phyloP scores from a whole-genome alignment of 2,329 filamentous ascomycete species.

The Fusarium clavum region DNA sequence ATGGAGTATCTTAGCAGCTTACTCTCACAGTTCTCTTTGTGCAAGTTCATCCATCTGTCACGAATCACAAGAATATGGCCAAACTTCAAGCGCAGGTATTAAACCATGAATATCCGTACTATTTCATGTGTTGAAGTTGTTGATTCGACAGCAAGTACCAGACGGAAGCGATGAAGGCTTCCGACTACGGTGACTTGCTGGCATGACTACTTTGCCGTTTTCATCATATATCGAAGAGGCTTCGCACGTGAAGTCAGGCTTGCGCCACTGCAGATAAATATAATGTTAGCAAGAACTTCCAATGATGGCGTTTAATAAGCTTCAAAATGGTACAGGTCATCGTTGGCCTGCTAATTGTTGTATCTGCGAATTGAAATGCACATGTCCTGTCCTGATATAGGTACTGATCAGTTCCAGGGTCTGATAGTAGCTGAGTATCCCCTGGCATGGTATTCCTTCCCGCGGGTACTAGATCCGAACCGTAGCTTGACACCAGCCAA shows the following conservation, averaged over 20 bases:
- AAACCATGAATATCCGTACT: constrained; percentile 8
- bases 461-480: not conserved
- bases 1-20: no score
- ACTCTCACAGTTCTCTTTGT: no score
- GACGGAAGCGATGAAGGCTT: not conserved
- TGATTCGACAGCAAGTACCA: constrained; percentile 1
- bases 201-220: constrained; percentile 1
- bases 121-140: not conserved
- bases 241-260: not conserved
- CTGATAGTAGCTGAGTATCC: not conserved
- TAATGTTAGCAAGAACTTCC: not conserved
- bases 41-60: constrained; percentile 12
- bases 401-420: not conserved
- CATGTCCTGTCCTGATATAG: not conserved
- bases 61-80: constrained; percentile 18
- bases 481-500: not conserved
- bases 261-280: not conserved
- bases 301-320: not conserved
- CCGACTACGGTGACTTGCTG: not conserved
- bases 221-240: not conserved
- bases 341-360: not conserved
- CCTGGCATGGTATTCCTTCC: not conserved
- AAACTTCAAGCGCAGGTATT: constrained; percentile 12
- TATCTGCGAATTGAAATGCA: not conserved
- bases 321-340: not conserved